These are phyloP conservation scores for Nematodospora valgi DNA, from an alignment of 805 yeast genomes.

Conservation along the genomic window DNA sequence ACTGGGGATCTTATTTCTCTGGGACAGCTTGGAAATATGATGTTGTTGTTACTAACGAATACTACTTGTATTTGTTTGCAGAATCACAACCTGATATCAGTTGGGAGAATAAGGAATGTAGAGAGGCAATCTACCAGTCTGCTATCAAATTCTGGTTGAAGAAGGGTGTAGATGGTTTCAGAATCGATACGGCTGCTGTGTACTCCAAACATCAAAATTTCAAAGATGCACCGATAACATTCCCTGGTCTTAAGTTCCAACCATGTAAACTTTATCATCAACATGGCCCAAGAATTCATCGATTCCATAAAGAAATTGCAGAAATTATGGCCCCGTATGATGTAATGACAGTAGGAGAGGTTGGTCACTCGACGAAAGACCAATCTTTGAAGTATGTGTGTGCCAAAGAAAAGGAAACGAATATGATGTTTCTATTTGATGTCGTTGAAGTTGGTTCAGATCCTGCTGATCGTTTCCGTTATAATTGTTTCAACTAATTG, in stretches of 20 bases:
- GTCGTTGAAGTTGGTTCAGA: conserved; percentile 36
- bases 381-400: conserved; percentile 43
- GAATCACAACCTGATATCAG: conserved; percentile 56
- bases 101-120: conserved; percentile 50
- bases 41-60: conserved; percentile 50
- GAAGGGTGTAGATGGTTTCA: conserved; percentile 56
- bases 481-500: conserved; percentile 27
- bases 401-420: conserved; percentile 34
- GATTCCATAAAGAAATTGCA: conserved; percentile 53
- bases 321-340: conserved; percentile 43
- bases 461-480: conserved; percentile 31
- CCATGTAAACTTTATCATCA: conserved; percentile 28
- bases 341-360: conserved; percentile 58
- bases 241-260: conserved; percentile 41
- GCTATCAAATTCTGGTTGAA: conserved; percentile 54
- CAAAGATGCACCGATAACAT: conserved; percentile 47
- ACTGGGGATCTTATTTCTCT: conserved; percentile 52
- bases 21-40: conserved; percentile 60
- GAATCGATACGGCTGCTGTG: conserved; percentile 54
- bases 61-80: conserved; percentile 54
- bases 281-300: conserved; percentile 57
- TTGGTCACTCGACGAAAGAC: conserved; percentile 41
- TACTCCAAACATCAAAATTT: conserved; percentile 46
- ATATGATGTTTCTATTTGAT: conserved; percentile 35
- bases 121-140: conserved; percentile 40